Conservation (phyloP, 768 basidiomycete species). For the Pholiota microspora region DNA sequence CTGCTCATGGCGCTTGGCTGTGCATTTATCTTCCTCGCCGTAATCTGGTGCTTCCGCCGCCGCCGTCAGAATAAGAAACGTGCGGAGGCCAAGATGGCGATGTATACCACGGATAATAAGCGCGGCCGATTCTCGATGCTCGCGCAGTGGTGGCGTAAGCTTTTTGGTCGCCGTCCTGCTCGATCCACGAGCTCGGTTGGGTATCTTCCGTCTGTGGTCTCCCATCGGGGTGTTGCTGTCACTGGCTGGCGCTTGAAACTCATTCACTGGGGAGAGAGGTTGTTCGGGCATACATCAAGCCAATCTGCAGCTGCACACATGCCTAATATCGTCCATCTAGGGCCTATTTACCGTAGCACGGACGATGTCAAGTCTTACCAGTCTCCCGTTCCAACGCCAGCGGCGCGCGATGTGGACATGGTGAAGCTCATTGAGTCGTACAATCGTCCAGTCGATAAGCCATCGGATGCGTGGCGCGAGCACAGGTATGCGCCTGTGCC, state of each 20-base stretch:
- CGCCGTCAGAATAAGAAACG: slow-evolving; percentile 67
- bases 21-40: slow-evolving; percentile 70
- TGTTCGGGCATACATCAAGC: slow-evolving; percentile 46
- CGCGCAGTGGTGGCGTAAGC: slow-evolving; percentile 50
- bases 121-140: slow-evolving; percentile 53
- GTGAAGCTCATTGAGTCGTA: slow-evolving; percentile 52
- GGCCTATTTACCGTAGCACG: slow-evolving; percentile 37
- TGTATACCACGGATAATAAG: slow-evolving; percentile 45
- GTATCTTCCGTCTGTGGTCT: background rate
- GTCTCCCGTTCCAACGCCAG: slow-evolving; percentile 31
- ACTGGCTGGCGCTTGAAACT: slow-evolving; percentile 52
- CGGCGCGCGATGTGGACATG: slow-evolving; percentile 27
- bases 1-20: slow-evolving; percentile 81
- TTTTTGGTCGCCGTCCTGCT: slow-evolving; percentile 41
- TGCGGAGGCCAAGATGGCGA: slow-evolving; percentile 50
- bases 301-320: slow-evolving; percentile 30
- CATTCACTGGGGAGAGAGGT: slow-evolving; percentile 51
- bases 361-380: slow-evolving; percentile 43
- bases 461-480: background rate
- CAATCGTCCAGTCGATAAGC: slow-evolving; percentile 21
- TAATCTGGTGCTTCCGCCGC: slow-evolving; percentile 70
- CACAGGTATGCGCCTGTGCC: background rate
- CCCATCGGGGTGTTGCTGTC: slow-evolving; percentile 24
- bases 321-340: slow-evolving; percentile 25
- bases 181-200: background rate